Evolutionary conservation across 2,329 filamentous ascomycete genomes (phyloP), one percentile per base, ranked within the genome.

Genomic region (Ophiostoma ulmi): DNA sequence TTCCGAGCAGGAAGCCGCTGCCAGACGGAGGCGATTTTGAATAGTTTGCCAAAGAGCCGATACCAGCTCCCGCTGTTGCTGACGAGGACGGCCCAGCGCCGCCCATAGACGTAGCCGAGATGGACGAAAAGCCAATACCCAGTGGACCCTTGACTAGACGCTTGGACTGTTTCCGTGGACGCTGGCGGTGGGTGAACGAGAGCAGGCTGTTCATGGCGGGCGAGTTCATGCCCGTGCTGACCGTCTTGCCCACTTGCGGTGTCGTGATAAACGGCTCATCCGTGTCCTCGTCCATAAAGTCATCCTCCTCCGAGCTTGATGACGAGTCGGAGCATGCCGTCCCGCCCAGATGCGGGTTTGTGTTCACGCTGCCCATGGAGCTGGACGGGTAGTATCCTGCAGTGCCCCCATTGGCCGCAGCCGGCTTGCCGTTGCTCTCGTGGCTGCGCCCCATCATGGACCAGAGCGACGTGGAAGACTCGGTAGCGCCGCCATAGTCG

Each of bases 221-320:
- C 22, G 91, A 93, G 73, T 69, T 66, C 13, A 83, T 80, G 77
- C 85, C 81, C 67, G 80, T 67, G 52, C 81, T 81, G 68, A 80
- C 65, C 3, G 81, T 82, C 79, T 89, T 92, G 72, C 85, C 84
- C 20, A 90, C 87, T 77, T 96, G 92, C 0, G 94, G 94, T 3
- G 94, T 97, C 63, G 87, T 92, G 73, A 94, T 83, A 77, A 95
- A 93, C 13, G 90, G 84, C 75, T 97, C 93, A 70, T 93, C 91
- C 79, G 88, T 91, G 69, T 91, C 88, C 71, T 91, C 89, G 77
- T 92, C 90, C 87, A 90, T 89, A 26, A 85, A 77, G 72, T 89
- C 87, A 74, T 91, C 90, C 66, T 91, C 88, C 69, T 89, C 90
- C 5, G 89, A 91, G 73, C 85, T 88, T 69, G 88, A 92, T 5